A percentile compares a stretch with the other conserved stretches of the same genome.
These are phyloP conservation scores for Boletus eberwhitei DNA, from an alignment of 768 basidiomycete genomes.

Conservation along the genomic window DNA sequence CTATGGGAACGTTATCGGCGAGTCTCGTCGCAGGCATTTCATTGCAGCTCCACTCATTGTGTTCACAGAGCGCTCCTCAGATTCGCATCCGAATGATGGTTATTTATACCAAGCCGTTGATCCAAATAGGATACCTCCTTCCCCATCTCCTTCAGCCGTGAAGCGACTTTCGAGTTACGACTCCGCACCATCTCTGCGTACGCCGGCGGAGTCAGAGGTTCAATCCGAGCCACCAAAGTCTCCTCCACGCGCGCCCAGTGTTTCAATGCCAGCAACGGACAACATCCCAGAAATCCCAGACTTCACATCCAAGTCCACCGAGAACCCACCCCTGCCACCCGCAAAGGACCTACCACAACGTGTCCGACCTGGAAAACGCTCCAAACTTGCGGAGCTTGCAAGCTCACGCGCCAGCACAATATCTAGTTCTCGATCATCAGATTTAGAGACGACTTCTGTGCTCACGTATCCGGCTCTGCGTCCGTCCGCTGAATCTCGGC, in stretches of 20 bases:
- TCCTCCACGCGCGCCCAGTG: slow-evolving; percentile 41
- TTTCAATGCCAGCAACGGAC: slow-evolving; percentile 43
- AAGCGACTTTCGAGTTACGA: slow-evolving; percentile 57
- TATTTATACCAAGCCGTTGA: slow-evolving; percentile 31
- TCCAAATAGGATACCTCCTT: slow-evolving; percentile 59
- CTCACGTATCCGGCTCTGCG: slow-evolving; percentile 70
- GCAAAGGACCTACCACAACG: slow-evolving; percentile 23
- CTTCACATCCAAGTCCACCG: slow-evolving; percentile 45
- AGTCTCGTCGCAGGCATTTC: slow-evolving; percentile 17
- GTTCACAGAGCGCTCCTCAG: slow-evolving; percentile 19
- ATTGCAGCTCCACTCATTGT: slow-evolving; percentile 2
- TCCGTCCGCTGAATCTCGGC: slow-evolving; percentile 57
- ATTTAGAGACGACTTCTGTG: slow-evolving; percentile 55
- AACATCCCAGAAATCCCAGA: slow-evolving; percentile 57
- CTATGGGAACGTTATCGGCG: slow-evolving; percentile 63
- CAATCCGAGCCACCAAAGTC: slow-evolving; percentile 34
- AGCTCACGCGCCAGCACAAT: slow-evolving; percentile 56
- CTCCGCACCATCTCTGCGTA: slow-evolving; percentile 51
- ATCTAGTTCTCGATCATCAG: slow-evolving; percentile 52
- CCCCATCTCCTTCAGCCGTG: slow-evolving; percentile 68
- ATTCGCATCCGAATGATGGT: neutral
- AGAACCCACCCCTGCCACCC: slow-evolving; percentile 24
- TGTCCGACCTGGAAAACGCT: slow-evolving; percentile 40
- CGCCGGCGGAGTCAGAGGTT: slow-evolving; percentile 37
- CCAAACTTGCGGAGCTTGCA: slow-evolving; percentile 68